Conservation (phyloP, 495 filamentous ascomycete genomes). For the Podospora bellae-mahoneyi region DNA sequence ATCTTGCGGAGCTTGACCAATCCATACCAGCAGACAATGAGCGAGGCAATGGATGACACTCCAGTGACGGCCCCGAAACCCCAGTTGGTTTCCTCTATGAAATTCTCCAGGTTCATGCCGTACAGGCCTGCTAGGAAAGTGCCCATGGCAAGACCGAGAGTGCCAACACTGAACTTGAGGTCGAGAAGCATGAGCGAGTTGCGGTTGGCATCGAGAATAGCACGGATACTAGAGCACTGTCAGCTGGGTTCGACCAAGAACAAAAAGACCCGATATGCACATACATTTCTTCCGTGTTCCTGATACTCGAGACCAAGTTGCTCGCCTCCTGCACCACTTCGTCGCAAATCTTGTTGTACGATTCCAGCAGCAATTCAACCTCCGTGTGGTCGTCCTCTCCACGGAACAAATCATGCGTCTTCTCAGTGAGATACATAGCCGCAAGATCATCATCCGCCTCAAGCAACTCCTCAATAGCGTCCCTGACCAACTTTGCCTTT, state of each 20-base stretch:
- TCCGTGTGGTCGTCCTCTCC: conserved; percentile 91
- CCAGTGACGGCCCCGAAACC: conserved; percentile 75
- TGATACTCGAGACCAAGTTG: conserved; percentile 90
- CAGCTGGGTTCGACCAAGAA: conserved; percentile 6
- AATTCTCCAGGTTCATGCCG: conserved; percentile 99
- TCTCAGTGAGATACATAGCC: conserved; percentile 91
- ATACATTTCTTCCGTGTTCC: conserved; percentile 98
- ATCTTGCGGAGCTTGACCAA: conserved; percentile 78
- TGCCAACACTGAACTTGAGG: conserved; percentile 93
- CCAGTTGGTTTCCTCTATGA: conserved; percentile 91
- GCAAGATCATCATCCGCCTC: conserved; percentile 96
- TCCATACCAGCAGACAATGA: conserved; percentile 74
- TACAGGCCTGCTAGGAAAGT: conserved; percentile 96
- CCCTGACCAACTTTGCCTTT: conserved; percentile 88
- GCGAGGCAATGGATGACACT: conserved; percentile 67
- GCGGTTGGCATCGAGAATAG: conserved; percentile 95
- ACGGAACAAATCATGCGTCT: conserved; percentile 66
- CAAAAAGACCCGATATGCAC: conserved; percentile 22
- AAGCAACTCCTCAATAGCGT: conserved; percentile 93
- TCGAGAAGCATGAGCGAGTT: conserved; percentile 98
- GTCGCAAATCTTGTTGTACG: conserved; percentile 95
- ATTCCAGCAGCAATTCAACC: conserved; percentile 93
- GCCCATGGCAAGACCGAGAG: conserved; percentile 84
- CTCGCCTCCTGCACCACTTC: conserved; percentile 95
- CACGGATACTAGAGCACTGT: conserved; percentile 66